Evolutionary conservation across 2,329 filamentous ascomycete genomes (phyloP).

Genomic region (Epichloe baconii): DNA sequence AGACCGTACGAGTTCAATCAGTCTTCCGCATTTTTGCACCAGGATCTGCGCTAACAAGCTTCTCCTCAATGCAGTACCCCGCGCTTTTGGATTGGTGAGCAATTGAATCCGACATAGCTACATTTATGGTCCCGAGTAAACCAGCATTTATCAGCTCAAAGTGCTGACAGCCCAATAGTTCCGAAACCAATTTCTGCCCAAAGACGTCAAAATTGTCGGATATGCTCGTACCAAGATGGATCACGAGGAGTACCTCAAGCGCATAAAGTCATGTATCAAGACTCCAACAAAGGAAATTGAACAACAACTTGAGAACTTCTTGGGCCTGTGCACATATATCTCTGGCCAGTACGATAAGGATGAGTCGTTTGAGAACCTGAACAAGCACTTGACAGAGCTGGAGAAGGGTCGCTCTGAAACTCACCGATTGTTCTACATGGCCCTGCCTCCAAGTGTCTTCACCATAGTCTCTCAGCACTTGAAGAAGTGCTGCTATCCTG

Average conservation of each 20-base stretch:
- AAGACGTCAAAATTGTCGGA: constrained; percentile 92
- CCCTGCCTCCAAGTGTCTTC: constrained; percentile 92
- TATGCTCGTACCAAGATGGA: constrained; percentile 99
- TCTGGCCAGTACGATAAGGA: constrained; percentile 98
- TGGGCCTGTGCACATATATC: constrained; percentile 77
- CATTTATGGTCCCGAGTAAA: neutral
- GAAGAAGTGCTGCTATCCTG: constrained; percentile 94
- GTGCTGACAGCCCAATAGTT: constrained; percentile 44
- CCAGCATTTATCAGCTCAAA: neutral
- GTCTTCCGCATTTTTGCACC: neutral
- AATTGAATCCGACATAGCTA: neutral
- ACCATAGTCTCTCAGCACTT: constrained; percentile 94
- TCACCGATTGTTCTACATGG: constrained; percentile 98
- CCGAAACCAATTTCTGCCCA: constrained; percentile 96
- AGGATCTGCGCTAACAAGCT: constrained; percentile 11
- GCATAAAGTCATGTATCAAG: constrained; percentile 98
- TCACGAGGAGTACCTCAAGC: constrained; percentile 83
- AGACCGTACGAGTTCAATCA: constrained; percentile 56
- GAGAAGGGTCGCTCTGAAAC: constrained; percentile 73
- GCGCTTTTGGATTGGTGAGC: constrained; percentile 87
- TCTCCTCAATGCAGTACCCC: constrained; percentile 54
- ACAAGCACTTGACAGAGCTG: constrained; percentile 72
- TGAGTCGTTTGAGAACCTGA: constrained; percentile 77
- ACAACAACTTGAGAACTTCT: constrained; percentile 87
- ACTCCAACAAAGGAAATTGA: constrained; percentile 95